These are phyloP conservation scores for Fusarium begoniae DNA, from an alignment of 2,329 filamentous ascomycete species.

Conservation along the genomic window DNA sequence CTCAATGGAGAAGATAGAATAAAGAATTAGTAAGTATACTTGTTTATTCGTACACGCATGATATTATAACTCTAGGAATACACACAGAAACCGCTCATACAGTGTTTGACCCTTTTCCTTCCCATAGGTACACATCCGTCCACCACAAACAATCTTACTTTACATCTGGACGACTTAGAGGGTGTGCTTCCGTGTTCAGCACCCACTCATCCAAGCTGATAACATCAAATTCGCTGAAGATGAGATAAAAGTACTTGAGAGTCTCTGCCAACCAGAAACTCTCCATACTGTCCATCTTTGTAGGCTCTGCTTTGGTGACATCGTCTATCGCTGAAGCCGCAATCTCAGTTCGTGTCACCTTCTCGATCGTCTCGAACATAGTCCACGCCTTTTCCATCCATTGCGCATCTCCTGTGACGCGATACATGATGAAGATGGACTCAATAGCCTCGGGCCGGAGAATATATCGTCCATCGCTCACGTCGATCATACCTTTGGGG, in stretches of 20 bases:
- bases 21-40: neutral
- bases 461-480: conserved; percentile 68
- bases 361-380: conserved; percentile 74
- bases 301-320: conserved; percentile 54
- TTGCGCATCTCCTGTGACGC: conserved; percentile 71
- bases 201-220: conserved; percentile 71
- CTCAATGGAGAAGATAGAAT: no score
- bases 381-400: conserved; percentile 77
- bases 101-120: neutral
- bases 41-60: conserved; percentile 3
- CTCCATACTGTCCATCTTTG: conserved; percentile 71
- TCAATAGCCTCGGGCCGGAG: conserved; percentile 82
- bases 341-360: conserved; percentile 67
- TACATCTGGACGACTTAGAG: conserved; percentile 47
- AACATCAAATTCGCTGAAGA: conserved; percentile 67
- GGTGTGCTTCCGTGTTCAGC: conserved; percentile 66
- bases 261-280: conserved; percentile 79
- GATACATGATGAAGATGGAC: conserved; percentile 81
- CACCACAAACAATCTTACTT: conserved; percentile 11
- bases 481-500: conserved; percentile 63
- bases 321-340: conserved; percentile 74
- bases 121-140: neutral
- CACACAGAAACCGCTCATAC: conserved; percentile 3
- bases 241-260: conserved; percentile 72
- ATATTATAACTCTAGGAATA: conserved; percentile 7